Conservation (phyloP, 2,329 filamentous ascomycete species). For the Dactylellina drechsleri region DNA sequence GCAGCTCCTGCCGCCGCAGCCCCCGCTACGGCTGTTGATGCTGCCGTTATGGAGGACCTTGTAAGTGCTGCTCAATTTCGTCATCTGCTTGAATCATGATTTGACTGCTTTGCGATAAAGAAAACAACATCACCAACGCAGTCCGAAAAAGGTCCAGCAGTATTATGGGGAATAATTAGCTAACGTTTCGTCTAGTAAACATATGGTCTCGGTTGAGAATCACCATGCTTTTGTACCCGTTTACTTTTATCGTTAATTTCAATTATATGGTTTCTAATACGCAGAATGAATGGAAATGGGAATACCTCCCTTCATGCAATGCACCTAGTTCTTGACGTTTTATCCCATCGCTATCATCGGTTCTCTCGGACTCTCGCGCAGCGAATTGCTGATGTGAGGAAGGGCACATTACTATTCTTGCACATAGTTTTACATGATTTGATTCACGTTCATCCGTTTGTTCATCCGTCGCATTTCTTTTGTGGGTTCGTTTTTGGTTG, state of each 20-base stretch:
- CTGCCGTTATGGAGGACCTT: conserved; percentile 66
- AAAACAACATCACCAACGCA: conserved; percentile 21
- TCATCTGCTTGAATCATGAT: conserved; percentile 37
- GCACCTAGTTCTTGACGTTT: too few species aligned
- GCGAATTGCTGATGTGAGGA: too few species aligned
- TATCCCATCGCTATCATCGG: too few species aligned
- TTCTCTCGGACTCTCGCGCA: too few species aligned
- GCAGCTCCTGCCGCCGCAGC: conserved; percentile 65
- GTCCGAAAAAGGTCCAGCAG: conserved; percentile 33
- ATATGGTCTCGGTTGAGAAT: neutral
- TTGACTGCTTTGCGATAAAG: conserved; percentile 47
- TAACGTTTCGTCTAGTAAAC: conserved; percentile 37
- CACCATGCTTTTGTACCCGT: too few species aligned
- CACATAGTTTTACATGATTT: conserved; percentile 42
- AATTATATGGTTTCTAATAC: conserved; percentile 46
- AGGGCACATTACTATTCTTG: conserved; percentile 30
- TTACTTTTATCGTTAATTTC: too few species aligned
- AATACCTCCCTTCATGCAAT: neutral
- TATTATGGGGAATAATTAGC: conserved; percentile 49
- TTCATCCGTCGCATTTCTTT: conserved; percentile 2
- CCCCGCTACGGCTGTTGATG: conserved; percentile 63
- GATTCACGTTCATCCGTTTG: conserved; percentile 1
- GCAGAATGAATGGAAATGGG: conserved; percentile 20
- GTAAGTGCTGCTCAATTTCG: conserved; percentile 48
- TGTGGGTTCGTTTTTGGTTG: neutral